Conservation (phyloP, 805 yeast species). For the Yamadazyma nakazawae region DNA sequence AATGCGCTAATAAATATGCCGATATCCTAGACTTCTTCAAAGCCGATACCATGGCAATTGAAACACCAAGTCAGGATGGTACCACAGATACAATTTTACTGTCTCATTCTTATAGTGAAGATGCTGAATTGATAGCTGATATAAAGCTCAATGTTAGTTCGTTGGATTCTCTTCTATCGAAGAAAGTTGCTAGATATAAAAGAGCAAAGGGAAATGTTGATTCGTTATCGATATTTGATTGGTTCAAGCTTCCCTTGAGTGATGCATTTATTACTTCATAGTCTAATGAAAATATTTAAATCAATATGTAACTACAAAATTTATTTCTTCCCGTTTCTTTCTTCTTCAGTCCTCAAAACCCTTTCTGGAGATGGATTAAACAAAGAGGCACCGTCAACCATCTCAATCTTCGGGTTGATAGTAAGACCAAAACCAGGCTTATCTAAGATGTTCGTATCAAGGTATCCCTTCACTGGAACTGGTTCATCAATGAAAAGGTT, state of each 20-base stretch:
- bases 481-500: constrained; percentile 45
- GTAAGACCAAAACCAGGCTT: constrained; percentile 52
- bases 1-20: constrained; percentile 16
- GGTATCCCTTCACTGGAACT: constrained; percentile 43
- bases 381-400: constrained; percentile 38
- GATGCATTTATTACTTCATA: constrained; percentile 7
- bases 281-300: background rate
- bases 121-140: constrained; percentile 15
- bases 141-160: constrained; percentile 17
- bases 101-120: constrained; percentile 9
- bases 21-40: constrained; percentile 17
- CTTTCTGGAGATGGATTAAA: constrained; percentile 40
- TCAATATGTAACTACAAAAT: background rate
- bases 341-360: constrained; percentile 24
- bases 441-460: constrained; percentile 38
- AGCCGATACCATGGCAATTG: constrained; percentile 12
- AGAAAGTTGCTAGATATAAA: constrained; percentile 15
- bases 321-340: constrained; percentile 2
- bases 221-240: constrained; percentile 15
- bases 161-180: constrained; percentile 14
- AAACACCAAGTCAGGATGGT: constrained; percentile 9
- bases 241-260: constrained; percentile 16
- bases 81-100: constrained; percentile 5
- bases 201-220: constrained; percentile 9
- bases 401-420: constrained; percentile 40